Evolutionary conservation across 495 filamentous ascomycete species (phyloP).

Genomic region (Pyronema omphalodes): DNA sequence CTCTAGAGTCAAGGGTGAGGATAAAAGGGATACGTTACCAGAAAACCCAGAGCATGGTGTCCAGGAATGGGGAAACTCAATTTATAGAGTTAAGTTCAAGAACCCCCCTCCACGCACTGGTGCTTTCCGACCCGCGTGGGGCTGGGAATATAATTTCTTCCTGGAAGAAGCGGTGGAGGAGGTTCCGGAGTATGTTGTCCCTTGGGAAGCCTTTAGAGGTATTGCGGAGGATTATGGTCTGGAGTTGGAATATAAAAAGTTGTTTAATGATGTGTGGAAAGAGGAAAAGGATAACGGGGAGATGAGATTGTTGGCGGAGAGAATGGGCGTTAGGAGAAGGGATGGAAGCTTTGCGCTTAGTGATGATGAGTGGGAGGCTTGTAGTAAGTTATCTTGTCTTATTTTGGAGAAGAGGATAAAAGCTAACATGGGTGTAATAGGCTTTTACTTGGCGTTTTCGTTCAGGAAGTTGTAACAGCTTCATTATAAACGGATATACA

Average conservation of each 20-base stretch:
- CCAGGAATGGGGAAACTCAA: slow-evolving; percentile 62
- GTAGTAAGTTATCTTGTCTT: slow-evolving; percentile 11
- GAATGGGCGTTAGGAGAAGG: slow-evolving; percentile 76
- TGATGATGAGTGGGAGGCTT: slow-evolving; percentile 23
- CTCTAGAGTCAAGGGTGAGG: slow-evolving; percentile 35
- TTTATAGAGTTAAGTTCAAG: slow-evolving; percentile 78
- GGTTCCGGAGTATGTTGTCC: slow-evolving; percentile 93
- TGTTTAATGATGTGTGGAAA: slow-evolving; percentile 77
- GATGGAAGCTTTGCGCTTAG: slow-evolving; percentile 16
- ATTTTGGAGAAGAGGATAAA: not conserved
- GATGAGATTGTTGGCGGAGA: slow-evolving; percentile 66
- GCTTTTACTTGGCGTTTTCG: slow-evolving; percentile 22
- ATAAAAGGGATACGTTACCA: slow-evolving; percentile 28
- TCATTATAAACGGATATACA: too few species aligned
- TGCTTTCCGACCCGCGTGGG: slow-evolving; percentile 81
- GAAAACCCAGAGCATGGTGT: slow-evolving; percentile 21
- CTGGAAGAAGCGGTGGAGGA: slow-evolving; percentile 90
- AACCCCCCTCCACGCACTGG: slow-evolving; percentile 39
- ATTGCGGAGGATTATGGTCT: slow-evolving; percentile 93
- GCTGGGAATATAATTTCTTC: slow-evolving; percentile 94
- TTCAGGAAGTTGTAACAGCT: slow-evolving; percentile 19
- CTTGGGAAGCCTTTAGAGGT: slow-evolving; percentile 90
- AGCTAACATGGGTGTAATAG: not conserved
- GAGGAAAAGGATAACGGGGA: slow-evolving; percentile 67
- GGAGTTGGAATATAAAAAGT: slow-evolving; percentile 77